Evolutionary conservation across 2,329 filamentous ascomycete species (phyloP).

Genomic region (Neoarthrinium moseri): DNA sequence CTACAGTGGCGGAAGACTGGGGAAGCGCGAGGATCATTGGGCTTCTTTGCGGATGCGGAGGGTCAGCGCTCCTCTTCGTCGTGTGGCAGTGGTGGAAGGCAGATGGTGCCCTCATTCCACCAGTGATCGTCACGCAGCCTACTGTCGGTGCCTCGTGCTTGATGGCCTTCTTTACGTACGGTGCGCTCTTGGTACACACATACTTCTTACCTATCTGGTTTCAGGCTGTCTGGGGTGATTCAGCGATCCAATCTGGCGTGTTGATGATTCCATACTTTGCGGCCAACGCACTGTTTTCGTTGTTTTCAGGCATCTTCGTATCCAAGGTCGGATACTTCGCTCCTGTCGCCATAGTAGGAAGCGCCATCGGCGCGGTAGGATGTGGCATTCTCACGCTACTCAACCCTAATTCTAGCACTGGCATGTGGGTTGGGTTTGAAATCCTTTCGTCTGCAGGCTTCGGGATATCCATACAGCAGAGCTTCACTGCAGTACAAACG

Average conservation of each 20-base stretch:
- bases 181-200: no score
- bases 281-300: conserved; percentile 35
- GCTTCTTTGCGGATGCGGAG: conserved; percentile 17
- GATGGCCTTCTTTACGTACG: conserved; percentile 21
- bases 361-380: conserved; percentile 30
- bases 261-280: conserved; percentile 39
- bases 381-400: conserved; percentile 35
- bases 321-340: conserved; percentile 41
- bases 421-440: conserved; percentile 33
- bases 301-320: conserved; percentile 35
- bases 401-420: conserved; percentile 26
- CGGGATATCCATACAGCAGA: conserved; percentile 37
- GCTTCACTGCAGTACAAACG: conserved; percentile 37
- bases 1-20: conserved; percentile 25
- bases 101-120: neutral
- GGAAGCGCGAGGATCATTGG: conserved; percentile 22
- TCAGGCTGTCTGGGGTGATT: conserved; percentile 39
- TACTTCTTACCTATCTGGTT: conserved; percentile 52
- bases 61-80: neutral
- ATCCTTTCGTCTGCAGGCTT: conserved; percentile 33
- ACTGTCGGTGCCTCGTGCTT: neutral
- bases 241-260: conserved; percentile 40
- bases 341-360: conserved; percentile 30
- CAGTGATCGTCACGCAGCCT: neutral
- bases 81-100: neutral